phyloP scores from a whole-genome alignment of 129 eudicot genomes.

The Artemisia argyi region DNA sequence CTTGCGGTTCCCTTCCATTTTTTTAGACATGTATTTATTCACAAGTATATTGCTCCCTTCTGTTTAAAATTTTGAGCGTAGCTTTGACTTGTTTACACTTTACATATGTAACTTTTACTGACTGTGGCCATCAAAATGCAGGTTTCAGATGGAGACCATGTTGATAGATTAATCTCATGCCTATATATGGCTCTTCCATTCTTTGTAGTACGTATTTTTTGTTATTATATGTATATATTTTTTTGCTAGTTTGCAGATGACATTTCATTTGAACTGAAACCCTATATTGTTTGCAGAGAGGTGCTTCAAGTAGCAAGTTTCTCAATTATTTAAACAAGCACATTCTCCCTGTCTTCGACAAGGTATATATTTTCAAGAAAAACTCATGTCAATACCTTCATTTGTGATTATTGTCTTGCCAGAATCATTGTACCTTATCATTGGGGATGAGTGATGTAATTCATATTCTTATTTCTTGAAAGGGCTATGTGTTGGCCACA shows the following conservation, averaged over 20 bases:
- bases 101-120: constrained; percentile 18
- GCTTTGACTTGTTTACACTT: constrained; percentile 9
- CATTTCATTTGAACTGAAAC: constrained; percentile 18
- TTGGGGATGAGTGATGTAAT: background rate
- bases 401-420: constrained; percentile 5
- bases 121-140: constrained; percentile 36
- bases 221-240: background rate
- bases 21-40: too few relatives aligned
- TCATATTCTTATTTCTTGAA: background rate
- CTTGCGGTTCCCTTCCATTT: too few relatives aligned
- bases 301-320: constrained; percentile 95
- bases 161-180: constrained; percentile 86
- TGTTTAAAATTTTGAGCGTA: background rate
- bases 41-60: too few relatives aligned
- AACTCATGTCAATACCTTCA: background rate
- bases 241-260: background rate
- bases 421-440: background rate
- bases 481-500: too few relatives aligned
- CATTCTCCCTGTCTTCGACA: constrained; percentile 79
- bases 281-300: constrained; percentile 59
- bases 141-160: constrained; percentile 86
- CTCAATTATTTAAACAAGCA: constrained; percentile 81
- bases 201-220: constrained; percentile 50
- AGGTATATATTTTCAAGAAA: constrained; percentile 45
- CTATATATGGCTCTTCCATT: constrained; percentile 89